phyloP scores from a whole-genome alignment of 805 yeast genomes.

The Blastobotrys robertii region DNA sequence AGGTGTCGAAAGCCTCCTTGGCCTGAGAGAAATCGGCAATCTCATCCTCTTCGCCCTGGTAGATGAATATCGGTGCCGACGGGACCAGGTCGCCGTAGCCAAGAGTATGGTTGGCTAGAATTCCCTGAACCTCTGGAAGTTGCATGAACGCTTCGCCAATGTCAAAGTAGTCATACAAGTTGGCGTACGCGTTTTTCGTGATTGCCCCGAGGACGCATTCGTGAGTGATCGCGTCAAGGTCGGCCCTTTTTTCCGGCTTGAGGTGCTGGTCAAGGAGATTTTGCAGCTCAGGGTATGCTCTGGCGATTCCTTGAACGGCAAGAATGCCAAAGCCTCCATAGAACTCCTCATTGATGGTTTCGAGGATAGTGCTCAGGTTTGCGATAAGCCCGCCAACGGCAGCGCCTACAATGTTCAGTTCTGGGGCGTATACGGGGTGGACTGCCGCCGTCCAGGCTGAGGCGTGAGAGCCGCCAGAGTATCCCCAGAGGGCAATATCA shows the following conservation, averaged over 20 bases:
- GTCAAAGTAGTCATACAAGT: conserved; percentile 14
- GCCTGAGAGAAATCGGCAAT: too few relatives aligned
- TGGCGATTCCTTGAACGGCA: conserved; percentile 22
- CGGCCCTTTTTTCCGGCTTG: conserved; percentile 8
- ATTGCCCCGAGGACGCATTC: conserved; percentile 13
- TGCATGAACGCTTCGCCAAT: conserved; percentile 13
- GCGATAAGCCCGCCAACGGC: conserved; percentile 22
- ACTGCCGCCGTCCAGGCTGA: conserved; percentile 20
- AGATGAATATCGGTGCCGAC: conserved; percentile 16
- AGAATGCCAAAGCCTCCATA: conserved; percentile 18
- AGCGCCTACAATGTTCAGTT: conserved; percentile 17
- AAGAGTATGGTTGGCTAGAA: conserved; percentile 14
- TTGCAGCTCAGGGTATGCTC: conserved; percentile 19
- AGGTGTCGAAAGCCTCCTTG: conserved; percentile 5
- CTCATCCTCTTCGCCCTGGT: conserved; percentile 20
- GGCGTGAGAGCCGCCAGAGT: conserved; percentile 22
- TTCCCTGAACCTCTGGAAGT: conserved; percentile 8
- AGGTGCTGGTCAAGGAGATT: conserved; percentile 7
- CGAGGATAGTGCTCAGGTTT: conserved; percentile 13
- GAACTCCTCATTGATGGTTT: conserved; percentile 14
- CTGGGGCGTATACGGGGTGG: conserved; percentile 19
- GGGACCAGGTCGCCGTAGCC: conserved; percentile 18
- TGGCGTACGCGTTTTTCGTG: conserved; percentile 9
- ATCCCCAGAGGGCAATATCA: conserved; percentile 18
- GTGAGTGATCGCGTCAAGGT: conserved; percentile 9